Conservation (phyloP, 768 basidiomycete species). For the Collybia sp. region DNA sequence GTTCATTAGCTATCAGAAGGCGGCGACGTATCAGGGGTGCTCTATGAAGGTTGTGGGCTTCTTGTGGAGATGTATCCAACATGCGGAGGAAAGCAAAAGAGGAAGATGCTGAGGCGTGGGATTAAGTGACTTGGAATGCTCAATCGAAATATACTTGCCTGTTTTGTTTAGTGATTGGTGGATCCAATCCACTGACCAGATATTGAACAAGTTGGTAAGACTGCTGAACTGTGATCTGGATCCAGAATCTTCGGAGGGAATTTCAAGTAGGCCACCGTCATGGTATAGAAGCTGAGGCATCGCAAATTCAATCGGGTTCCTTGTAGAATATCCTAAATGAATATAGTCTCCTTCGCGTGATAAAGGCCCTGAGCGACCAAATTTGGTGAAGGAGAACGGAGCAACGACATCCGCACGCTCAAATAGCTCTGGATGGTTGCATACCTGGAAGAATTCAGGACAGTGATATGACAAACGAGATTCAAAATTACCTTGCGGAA, state of each 20-base stretch:
- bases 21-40: slow-evolving; percentile 57
- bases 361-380: slow-evolving; percentile 77
- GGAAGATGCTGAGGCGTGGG: slow-evolving; percentile 27
- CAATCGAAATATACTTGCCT: slow-evolving; percentile 33
- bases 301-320: slow-evolving; percentile 77
- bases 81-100: slow-evolving; percentile 81
- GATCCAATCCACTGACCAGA: slow-evolving; percentile 88
- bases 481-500: slow-evolving; percentile 77
- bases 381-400: slow-evolving; percentile 85
- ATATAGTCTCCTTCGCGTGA: slow-evolving; percentile 85
- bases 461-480: slow-evolving; percentile 1
- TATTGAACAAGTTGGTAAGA: slow-evolving; percentile 71
- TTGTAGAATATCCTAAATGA: slow-evolving; percentile 78
- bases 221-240: slow-evolving; percentile 48
- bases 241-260: slow-evolving; percentile 53
- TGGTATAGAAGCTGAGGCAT: slow-evolving; percentile 76
- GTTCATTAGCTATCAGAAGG: slow-evolving; percentile 43
- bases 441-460: slow-evolving; percentile 50
- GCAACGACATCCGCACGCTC: slow-evolving; percentile 95
- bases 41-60: slow-evolving; percentile 57
- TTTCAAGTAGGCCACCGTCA: slow-evolving; percentile 67
- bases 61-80: slow-evolving; percentile 55
- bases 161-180: slow-evolving; percentile 62
- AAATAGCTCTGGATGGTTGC: slow-evolving; percentile 98
- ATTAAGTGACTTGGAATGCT: background rate